phyloP scores from a whole-genome alignment of 2,329 filamentous ascomycete species.

The Dothistroma pini region DNA sequence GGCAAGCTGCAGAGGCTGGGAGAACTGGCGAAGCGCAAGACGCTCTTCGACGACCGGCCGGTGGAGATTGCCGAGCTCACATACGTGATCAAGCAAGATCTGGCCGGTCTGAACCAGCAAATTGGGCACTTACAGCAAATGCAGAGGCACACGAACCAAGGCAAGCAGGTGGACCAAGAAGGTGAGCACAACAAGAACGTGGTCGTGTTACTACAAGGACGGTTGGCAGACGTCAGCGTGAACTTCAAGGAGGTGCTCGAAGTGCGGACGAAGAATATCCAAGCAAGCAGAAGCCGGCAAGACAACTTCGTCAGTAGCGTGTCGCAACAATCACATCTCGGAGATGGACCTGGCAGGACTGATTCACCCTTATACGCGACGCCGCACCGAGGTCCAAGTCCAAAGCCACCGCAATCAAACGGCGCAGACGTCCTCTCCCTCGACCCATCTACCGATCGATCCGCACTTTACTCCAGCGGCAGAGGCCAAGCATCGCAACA shows the following conservation, averaged over 20 bases:
- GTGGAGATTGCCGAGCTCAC: constrained; percentile 97
- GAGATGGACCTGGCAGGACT: constrained; percentile 43
- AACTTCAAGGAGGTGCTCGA: constrained; percentile 98
- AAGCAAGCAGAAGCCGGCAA: constrained; percentile 84
- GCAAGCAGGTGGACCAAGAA: constrained; percentile 60
- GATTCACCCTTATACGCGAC: constrained; percentile 72
- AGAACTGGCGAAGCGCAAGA: constrained; percentile 91
- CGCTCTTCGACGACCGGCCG: constrained; percentile 92
- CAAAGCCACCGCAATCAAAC: constrained; percentile 37
- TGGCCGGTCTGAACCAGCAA: constrained; percentile 79
- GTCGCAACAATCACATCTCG: constrained; percentile 56
- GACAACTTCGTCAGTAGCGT: constrained; percentile 96
- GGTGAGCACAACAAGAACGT: constrained; percentile 99
- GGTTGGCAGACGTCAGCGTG: constrained; percentile 84
- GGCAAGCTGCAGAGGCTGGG: constrained; percentile 91
- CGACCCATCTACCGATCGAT: constrained; percentile 42
- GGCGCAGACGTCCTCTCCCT: constrained; percentile 50
- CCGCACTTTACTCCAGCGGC: constrained; percentile 33
- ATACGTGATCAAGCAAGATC: constrained; percentile 96
- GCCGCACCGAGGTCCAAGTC: constrained; percentile 62
- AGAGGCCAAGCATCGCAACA: constrained; percentile 67
- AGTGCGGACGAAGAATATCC: constrained; percentile 95
- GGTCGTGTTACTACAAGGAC: constrained; percentile 83
- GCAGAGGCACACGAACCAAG: constrained; percentile 65
- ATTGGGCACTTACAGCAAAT: constrained; percentile 79